Evolutionary conservation across 345 rosid species (phyloP).

Genomic region (Eucalyptus marginata): DNA sequence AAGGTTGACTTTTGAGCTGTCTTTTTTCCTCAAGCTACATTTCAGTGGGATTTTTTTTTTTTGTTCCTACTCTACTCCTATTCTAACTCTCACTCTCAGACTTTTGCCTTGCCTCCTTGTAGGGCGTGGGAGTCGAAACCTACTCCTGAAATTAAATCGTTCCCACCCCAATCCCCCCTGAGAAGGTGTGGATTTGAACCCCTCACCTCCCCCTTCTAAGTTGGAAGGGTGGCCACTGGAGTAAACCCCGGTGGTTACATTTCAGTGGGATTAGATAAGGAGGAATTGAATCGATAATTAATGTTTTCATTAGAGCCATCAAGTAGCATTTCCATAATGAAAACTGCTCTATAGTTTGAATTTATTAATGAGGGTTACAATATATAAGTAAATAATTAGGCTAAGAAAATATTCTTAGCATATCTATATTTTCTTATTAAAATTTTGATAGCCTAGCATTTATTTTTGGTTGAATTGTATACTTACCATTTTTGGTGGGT

Average conservation of each 20-base stretch:
- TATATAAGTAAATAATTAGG: background rate
- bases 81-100: too few relatives aligned
- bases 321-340: background rate
- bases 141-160: too few relatives aligned
- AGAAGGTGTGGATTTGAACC: too few relatives aligned
- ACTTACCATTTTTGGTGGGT: background rate
- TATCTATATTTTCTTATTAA: background rate
- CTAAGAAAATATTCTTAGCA: background rate
- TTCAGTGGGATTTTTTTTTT: background rate
- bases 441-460: background rate
- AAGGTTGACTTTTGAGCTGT: background rate
- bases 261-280: background rate
- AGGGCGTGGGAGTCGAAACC: too few relatives aligned
- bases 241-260: too few relatives aligned
- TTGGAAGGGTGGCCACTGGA: too few relatives aligned
- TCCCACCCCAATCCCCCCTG: too few relatives aligned
- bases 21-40: background rate
- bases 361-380: background rate
- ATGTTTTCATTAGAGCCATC: background rate
- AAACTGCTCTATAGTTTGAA: background rate
- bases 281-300: background rate
- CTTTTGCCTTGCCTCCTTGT: too few relatives aligned
- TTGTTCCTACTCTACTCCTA: too few relatives aligned
- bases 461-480: background rate
- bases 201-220: too few relatives aligned